A percentile compares a stretch with the other conserved stretches of the same genome.
Conservation (phyloP, 225 moss, liverwort and hornwort species). For the Anthoceros angustus region DNA sequence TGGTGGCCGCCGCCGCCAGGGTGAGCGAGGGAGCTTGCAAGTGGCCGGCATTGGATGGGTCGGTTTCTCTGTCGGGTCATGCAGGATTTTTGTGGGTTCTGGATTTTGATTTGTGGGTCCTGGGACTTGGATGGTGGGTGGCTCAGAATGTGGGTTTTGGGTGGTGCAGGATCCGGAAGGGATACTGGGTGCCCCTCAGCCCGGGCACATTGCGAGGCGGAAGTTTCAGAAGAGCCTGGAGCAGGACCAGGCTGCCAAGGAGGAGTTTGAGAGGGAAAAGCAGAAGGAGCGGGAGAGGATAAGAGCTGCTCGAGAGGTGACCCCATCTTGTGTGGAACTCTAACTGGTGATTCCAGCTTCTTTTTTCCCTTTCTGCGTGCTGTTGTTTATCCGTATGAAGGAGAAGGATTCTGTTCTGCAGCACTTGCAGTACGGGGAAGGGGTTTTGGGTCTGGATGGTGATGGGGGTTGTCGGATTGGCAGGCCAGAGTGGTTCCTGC, state of each 20-base stretch:
- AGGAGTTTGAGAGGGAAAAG: conserved; percentile 42
- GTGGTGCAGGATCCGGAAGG: conserved; percentile 72
- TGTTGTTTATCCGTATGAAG: background rate
- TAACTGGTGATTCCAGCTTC: background rate
- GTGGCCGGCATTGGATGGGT: conserved; percentile 43
- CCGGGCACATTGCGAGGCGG: conserved; percentile 59
- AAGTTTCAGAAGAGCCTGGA: conserved; percentile 36
- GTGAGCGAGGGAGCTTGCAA: conserved; percentile 19
- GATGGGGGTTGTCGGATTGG: conserved; percentile 10
- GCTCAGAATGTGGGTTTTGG: background rate
- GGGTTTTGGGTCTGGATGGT: background rate
- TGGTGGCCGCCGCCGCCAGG: background rate
- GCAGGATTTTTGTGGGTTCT: too few species aligned
- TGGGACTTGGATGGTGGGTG: background rate
- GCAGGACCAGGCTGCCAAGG: conserved; percentile 38
- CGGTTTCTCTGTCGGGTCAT: background rate
- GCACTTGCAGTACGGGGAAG: background rate
- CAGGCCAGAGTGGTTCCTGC: conserved; percentile 62
- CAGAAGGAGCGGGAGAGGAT: conserved; percentile 52
- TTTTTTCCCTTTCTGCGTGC: background rate
- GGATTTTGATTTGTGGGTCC: background rate
- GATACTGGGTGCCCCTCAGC: conserved; percentile 51
- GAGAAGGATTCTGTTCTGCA: too few species aligned
- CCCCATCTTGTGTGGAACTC: background rate
- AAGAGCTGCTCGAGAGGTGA: conserved; percentile 55